Evolutionary conservation across 2,329 filamentous ascomycete genomes (phyloP).

Genomic region (Metarhizium anisopliae): DNA sequence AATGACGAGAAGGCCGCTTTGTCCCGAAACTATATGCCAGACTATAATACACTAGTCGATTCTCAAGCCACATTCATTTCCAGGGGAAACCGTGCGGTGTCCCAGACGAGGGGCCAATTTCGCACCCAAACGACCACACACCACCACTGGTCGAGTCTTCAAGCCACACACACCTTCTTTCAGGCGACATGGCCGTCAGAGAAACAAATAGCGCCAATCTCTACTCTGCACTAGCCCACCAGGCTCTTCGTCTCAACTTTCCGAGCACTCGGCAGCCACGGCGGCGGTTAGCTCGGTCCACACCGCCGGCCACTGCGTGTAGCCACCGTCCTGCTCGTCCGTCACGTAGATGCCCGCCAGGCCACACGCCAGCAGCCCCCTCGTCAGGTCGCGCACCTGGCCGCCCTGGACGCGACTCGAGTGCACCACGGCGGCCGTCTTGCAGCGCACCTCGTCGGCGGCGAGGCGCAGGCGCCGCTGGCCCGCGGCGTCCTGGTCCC

Average conservation of each 20-base stretch:
- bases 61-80: too few relatives aligned
- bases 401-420: neutral
- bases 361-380: conserved; percentile 2
- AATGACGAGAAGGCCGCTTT: too few relatives aligned
- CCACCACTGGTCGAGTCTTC: too few relatives aligned
- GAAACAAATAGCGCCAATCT: too few relatives aligned
- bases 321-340: conserved; percentile 11
- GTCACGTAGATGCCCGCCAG: conserved; percentile 12
- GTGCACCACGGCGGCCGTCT: neutral
- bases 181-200: too few relatives aligned
- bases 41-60: too few relatives aligned
- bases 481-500: conserved; percentile 2
- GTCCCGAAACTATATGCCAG: too few relatives aligned
- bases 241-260: neutral
- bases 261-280: neutral
- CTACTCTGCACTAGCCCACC: too few relatives aligned
- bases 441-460: neutral
- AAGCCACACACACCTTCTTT: too few relatives aligned
- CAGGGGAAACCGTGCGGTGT: too few relatives aligned
- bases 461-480: neutral
- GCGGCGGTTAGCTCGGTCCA: conserved; percentile 8
- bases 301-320: conserved; percentile 11
- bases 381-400: neutral
- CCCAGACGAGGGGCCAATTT: too few relatives aligned
- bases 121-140: too few relatives aligned